Evolutionary conservation across 2,329 filamentous ascomycete genomes (phyloP).

Genomic region (Fusarium cyanostomum): DNA sequence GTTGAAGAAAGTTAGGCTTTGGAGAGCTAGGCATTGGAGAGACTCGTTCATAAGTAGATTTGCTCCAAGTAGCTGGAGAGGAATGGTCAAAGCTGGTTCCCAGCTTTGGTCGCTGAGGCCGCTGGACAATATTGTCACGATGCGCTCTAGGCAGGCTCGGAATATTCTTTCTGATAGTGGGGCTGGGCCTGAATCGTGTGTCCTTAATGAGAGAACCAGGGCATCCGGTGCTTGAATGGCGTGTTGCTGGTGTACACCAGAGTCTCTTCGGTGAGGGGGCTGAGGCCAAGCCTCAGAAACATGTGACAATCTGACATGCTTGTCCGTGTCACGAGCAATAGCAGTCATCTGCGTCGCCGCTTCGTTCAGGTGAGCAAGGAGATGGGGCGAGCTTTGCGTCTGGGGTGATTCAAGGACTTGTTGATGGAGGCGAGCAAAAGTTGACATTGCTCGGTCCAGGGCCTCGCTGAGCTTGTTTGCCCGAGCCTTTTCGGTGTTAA

Average conservation of each 20-base stretch:
- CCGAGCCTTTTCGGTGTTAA: constrained; percentile 4
- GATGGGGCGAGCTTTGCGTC: background rate
- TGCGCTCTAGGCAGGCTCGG: background rate
- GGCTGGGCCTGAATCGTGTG: background rate
- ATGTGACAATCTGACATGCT: background rate
- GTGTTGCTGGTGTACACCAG: no score
- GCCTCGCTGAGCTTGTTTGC: constrained; percentile 2
- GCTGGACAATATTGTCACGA: background rate
- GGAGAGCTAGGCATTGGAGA: no score
- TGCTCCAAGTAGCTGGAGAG: constrained; percentile 1
- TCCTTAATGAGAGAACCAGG: background rate
- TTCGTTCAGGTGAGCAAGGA: background rate
- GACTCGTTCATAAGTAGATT: background rate
- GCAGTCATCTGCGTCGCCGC: background rate
- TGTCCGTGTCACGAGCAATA: background rate
- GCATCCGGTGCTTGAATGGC: background rate
- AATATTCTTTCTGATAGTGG: background rate
- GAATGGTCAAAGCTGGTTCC: background rate
- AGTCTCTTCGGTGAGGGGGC: background rate
- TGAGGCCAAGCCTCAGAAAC: background rate
- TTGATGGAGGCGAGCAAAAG: background rate
- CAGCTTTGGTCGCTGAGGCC: background rate
- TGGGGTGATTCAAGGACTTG: background rate
- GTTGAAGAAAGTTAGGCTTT: background rate
- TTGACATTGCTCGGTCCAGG: background rate